Conservation (phyloP, 768 basidiomycete genomes). For the Leccinum barrowsii region DNA sequence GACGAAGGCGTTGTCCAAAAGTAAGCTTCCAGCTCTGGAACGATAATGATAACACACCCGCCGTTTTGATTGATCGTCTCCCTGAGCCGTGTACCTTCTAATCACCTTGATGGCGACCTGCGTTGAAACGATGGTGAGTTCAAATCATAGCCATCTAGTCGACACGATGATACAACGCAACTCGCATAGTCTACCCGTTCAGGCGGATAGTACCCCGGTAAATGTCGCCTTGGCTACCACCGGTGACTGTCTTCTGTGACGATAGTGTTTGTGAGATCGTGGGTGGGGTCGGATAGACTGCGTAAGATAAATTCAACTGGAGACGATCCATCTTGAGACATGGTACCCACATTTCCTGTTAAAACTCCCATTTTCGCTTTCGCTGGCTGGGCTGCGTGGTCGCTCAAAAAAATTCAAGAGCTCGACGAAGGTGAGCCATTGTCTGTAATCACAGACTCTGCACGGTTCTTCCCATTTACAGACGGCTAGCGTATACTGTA, state of each 20-base stretch:
- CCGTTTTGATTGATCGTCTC: conserved; percentile 7
- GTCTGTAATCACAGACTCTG: not conserved
- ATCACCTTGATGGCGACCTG: conserved; percentile 22
- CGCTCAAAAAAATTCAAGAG: not conserved
- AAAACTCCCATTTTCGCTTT: conserved; percentile 2
- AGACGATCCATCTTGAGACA: not conserved
- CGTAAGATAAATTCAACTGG: not conserved
- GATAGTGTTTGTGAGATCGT: conserved; percentile 17
- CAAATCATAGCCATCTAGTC: conserved; percentile 13
- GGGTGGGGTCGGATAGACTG: conserved; percentile 10
- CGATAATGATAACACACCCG: conserved; percentile 3
- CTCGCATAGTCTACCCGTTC: conserved; percentile 9
- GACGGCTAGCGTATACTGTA: conserved; percentile 1
- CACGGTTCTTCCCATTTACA: not conserved
- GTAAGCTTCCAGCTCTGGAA: not conserved
- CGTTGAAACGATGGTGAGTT: not conserved
- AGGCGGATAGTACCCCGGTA: conserved; percentile 16
- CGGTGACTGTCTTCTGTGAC: conserved; percentile 10
- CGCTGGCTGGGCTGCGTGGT: not conserved
- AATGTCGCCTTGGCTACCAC: conserved; percentile 21
- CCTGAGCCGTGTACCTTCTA: conserved; percentile 17
- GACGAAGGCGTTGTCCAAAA: conserved; percentile 17
- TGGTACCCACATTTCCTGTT: conserved; percentile 9
- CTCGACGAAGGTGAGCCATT: not conserved
- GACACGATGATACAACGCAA: not conserved